Base-by-base conservation (phyloP, 2,329 filamentous ascomycete species). In the Fusarium sp. region DNA sequence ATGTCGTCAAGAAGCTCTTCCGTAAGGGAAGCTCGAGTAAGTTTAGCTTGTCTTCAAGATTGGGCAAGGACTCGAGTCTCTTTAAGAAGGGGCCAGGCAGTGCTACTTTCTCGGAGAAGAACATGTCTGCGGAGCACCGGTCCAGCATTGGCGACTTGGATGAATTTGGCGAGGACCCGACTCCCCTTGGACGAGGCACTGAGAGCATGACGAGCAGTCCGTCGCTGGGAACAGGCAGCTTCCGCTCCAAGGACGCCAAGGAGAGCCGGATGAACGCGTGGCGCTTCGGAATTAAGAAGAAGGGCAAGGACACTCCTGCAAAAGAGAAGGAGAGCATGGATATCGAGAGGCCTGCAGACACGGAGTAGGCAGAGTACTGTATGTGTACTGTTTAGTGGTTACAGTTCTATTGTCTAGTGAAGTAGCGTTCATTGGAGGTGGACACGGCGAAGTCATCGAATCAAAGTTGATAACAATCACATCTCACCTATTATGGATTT, bases 21-120 rank as follows among this genome's bases (percentile, higher is more conserved):
- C 88, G 91, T 35, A 92, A 92, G 82, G 89, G 90, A 59, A 92
- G 89, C 80, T 90, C 90, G 8, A 87, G 89, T 81, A 92, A 92
- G 82, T 92, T 92, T 80, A 90, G 89, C 80, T 84, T 92, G 68
- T 87, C 90, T 14, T 90, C 89, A 58, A 81, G 89, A 67, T 77
- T 88, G 23, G 85, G 86, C 61, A 92, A 90, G 77, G 87, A 89
- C 56, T 86, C 87, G 32, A 80, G 84, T 11, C 81, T 89, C 30
- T 90, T 90, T 75, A 90, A 92, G 84, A 92, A 91, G 77, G 88
- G 88, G 4, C 84, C 88, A 7, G 87, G 89, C 57, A 91, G 89
- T 79, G 85, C 87, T 18, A 86, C 86, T 58, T 88, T 89, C 75
- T 90, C 88, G 61, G 90, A 92, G 64, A 87, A 87, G 78, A 90